Evolutionary conservation across 2,329 filamentous ascomycete species (phyloP), one percentile per base, ranked within the genome.

Genomic region (Colletotrichum sojae): DNA sequence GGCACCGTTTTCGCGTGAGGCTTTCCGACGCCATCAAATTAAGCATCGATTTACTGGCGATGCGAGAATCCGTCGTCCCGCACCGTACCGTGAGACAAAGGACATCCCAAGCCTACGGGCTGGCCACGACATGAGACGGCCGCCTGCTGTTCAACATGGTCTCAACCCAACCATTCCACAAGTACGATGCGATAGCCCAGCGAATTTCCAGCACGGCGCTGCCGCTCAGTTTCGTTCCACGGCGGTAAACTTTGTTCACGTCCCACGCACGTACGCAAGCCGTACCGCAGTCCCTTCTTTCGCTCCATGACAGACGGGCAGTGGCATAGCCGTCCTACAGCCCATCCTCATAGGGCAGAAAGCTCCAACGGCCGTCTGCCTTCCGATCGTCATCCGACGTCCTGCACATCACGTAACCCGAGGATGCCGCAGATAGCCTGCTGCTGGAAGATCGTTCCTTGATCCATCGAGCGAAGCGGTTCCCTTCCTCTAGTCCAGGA

Each of bases 141-240:
- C 25, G 16, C 45, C 31, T 56, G 45, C 18, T 36, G 52, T 48
- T 22, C 58, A 40, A 52, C 45, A 25, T 36, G 13, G 39, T 45
- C 59, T 39, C 56, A 36, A 59, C 56, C 56, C 45, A 59, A 45
- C 64, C 59, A 43, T 63, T 20, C 9, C 54, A 48, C 58, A n/a
- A 12, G 36, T 36, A 25, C 36, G 39, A 39, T 48, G n/a, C 52
- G 31, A 63, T 5, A 31, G 40, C 36, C 45, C 36, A 39, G 25
- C 59, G 18, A 45, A 39, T 31, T 57, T 39, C 27, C 20, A 27
- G 52, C 8, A 43, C 36, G 6, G 10, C 18, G 51, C 36, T 25
- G 22, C 22, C 20, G 27, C n/a, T 39, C 25, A 6, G 13, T 27
- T 22, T 39, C 51, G 36, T 57, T 36, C 13, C 27, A 46, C 45